A percentile compares a stretch with the other conserved stretches of the same genome.
These are phyloP conservation scores for Coniophora puteana DNA, from an alignment of 1,284 basidiomycete species.

Conservation along the genomic window DNA sequence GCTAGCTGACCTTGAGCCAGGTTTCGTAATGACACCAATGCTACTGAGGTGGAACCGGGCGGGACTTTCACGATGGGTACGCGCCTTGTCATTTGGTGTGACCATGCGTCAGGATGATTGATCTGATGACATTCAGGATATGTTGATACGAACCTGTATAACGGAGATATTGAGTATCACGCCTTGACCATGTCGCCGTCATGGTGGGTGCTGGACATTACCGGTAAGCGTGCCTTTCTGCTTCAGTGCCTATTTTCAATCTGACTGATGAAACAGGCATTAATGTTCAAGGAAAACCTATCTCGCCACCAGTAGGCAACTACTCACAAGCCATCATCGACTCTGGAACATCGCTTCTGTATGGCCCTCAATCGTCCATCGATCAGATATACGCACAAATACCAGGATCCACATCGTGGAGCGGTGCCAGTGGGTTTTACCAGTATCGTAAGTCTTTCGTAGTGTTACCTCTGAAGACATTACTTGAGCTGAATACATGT, in stretches of 20 bases:
- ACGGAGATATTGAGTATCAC: conserved; percentile 38
- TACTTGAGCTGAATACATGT: conserved; percentile 19
- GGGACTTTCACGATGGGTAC: conserved; percentile 48
- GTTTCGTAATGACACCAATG: not conserved
- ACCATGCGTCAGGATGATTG: conserved; percentile 11
- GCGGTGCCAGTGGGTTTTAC: conserved; percentile 34
- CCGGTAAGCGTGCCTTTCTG: conserved; percentile 7
- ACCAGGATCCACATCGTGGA: conserved; percentile 25
- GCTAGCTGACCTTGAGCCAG: conserved; percentile 25
- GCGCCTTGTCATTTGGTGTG: conserved; percentile 14
- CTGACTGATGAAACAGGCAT: conserved; percentile 23
- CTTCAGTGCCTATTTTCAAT: not conserved
- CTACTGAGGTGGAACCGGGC: conserved; percentile 20
- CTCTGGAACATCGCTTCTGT: conserved; percentile 45
- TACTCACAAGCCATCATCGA: conserved; percentile 38
- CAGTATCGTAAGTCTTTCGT: conserved; percentile 31
- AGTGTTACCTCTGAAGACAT: not conserved
- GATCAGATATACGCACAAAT: conserved; percentile 36
- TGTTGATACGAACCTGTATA: conserved; percentile 33
- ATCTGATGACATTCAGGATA: not conserved
- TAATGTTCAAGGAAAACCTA: conserved; percentile 32
- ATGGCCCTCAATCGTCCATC: conserved; percentile 35
- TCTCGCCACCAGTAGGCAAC: conserved; percentile 28
- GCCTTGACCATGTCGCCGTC: conserved; percentile 24
- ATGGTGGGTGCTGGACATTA: conserved; percentile 35